Evolutionary conservation across 2,329 filamentous ascomycete genomes (phyloP).

Genomic region (Botryotinia globosa): DNA sequence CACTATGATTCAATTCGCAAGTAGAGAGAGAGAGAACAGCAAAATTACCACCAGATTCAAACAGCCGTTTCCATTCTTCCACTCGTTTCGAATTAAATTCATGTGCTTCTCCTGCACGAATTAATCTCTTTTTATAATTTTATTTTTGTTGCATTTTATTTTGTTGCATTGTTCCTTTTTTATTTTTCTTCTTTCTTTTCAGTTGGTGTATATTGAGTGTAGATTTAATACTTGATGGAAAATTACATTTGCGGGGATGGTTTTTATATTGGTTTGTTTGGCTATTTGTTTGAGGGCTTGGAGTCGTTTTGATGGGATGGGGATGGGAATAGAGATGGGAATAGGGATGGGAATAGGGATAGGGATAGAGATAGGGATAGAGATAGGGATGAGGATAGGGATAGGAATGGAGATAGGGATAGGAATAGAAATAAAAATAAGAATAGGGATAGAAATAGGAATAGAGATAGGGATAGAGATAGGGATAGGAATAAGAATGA

Average conservation of each 20-base stretch:
- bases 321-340: not conserved
- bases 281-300: too few relatives aligned
- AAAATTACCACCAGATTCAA: not conserved
- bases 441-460: too few relatives aligned
- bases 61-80: not conserved
- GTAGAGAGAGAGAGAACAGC: too few relatives aligned
- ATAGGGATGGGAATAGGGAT: too few relatives aligned
- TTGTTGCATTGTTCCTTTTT: not conserved
- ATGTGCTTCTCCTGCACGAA: not conserved
- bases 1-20: not conserved
- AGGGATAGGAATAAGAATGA: too few relatives aligned
- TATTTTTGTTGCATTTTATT: not conserved
- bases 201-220: not conserved
- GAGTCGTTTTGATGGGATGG: too few relatives aligned
- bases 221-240: not conserved
- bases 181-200: not conserved
- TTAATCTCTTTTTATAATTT: not conserved
- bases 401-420: too few relatives aligned
- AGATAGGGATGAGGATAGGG: too few relatives aligned
- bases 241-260: not conserved
- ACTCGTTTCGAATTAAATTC: not conserved
- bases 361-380: too few relatives aligned
- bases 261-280: not conserved
- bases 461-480: too few relatives aligned
- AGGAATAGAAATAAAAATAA: too few relatives aligned